Evolutionary conservation across 225 moss, liverwort and hornwort species (phyloP).

Genomic region (Pleurozium schreberi): DNA sequence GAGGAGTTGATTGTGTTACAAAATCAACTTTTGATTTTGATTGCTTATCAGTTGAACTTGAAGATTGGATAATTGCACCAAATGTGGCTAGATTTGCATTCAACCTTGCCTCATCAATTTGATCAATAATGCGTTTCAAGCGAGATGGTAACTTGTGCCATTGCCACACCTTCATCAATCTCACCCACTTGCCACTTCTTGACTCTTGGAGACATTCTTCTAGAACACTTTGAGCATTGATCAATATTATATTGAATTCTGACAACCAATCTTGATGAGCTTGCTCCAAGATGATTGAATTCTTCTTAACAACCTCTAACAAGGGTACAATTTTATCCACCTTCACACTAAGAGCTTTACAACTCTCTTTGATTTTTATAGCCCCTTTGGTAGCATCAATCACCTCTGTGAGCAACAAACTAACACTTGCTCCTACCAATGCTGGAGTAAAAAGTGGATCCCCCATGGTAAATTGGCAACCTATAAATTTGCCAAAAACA

Average conservation of each 20-base stretch:
- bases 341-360: neutral
- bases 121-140: neutral
- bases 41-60: neutral
- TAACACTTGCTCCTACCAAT: neutral
- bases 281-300: accelerated
- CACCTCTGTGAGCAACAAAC: neutral
- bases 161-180: neutral
- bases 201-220: neutral
- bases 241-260: neutral
- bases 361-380: neutral
- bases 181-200: neutral
- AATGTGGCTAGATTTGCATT: neutral
- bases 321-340: neutral
- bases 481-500: neutral
- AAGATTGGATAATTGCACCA: neutral
- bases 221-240: neutral
- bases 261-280: neutral
- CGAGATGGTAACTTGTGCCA: neutral
- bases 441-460: neutral
- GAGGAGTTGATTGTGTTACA: neutral
- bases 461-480: neutral
- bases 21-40: neutral
- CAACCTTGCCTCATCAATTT: neutral
- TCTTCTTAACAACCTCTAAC: neutral
- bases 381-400: neutral